Percentiles rank a stretch among this genome's conserved stretches.
These are phyloP conservation scores for Didymellaceae sp. DNA, from an alignment of 2,329 filamentous ascomycete species.

Conservation along the genomic window DNA sequence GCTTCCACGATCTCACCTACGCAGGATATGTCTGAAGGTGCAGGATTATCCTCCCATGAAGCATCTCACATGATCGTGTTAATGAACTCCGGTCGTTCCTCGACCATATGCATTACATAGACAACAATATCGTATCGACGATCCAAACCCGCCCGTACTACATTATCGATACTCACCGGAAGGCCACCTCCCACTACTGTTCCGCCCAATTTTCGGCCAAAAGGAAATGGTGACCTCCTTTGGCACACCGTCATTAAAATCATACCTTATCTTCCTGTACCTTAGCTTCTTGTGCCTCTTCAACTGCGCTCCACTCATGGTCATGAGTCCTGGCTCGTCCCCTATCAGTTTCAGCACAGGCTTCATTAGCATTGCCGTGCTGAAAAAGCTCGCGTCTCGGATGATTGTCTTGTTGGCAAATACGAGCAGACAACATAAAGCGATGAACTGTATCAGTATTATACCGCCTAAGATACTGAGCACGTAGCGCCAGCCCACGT, in stretches of 20 bases:
- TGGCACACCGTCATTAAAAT: conserved; percentile 31
- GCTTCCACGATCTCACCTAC: too few relatives aligned
- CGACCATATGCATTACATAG: conserved; percentile 27
- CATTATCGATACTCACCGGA: conserved; percentile 17
- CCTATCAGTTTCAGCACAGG: conserved; percentile 38
- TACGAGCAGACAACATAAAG: conserved; percentile 26
- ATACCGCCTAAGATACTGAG: conserved; percentile 30
- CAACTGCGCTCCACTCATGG: conserved; percentile 40
- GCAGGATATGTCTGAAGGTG: too few relatives aligned
- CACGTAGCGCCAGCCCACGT: conserved; percentile 40
- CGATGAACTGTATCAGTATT: conserved; percentile 33
- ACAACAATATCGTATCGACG: too few relatives aligned
- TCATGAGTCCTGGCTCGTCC: conserved; percentile 26
- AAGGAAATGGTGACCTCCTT: conserved; percentile 40
- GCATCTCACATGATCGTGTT: not conserved
- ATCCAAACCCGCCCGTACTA: too few relatives aligned
- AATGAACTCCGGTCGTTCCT: not conserved
- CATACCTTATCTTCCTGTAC: conserved; percentile 41
- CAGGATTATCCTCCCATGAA: too few relatives aligned
- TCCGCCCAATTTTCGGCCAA: conserved; percentile 27
- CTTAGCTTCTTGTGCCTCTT: conserved; percentile 32
- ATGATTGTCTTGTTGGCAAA: conserved; percentile 42
- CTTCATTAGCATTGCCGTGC: conserved; percentile 40
- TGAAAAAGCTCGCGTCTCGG: conserved; percentile 41
- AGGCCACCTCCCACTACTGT: conserved; percentile 37